phyloP scores from a whole-genome alignment of 257 asterid genomes.

The Parsonsia alboflavescens region DNA sequence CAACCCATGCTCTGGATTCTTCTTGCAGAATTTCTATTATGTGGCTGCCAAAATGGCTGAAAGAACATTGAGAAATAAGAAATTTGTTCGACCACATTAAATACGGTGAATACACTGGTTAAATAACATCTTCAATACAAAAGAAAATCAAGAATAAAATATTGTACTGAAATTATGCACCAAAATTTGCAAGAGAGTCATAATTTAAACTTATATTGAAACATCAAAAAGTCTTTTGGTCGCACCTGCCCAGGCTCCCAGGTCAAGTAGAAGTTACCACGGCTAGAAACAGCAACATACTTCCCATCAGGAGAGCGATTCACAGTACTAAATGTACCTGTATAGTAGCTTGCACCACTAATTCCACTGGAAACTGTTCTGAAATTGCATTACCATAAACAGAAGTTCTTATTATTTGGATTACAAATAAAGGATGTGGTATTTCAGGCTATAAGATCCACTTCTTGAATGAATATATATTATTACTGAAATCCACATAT shows the following conservation, averaged over 20 bases:
- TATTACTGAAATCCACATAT: not conserved
- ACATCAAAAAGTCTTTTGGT: conserved; percentile 15
- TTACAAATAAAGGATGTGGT: conserved; percentile 9
- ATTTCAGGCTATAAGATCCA: not conserved
- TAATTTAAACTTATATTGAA: not conserved
- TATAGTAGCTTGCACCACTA: conserved; percentile 98
- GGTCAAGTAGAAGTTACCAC: conserved; percentile 95
- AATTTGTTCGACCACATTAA: not conserved
- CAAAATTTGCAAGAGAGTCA: not conserved
- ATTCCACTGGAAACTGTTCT: conserved; percentile 99
- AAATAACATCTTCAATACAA: conserved; percentile 1
- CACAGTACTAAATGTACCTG: conserved; percentile 88
- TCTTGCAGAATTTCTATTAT: conserved; percentile 90
- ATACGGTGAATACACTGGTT: no score
- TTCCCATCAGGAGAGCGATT: conserved; percentile 96
- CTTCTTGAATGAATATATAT: not conserved
- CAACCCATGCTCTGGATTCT: conserved; percentile 98
- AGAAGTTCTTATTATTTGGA: conserved; percentile 16
- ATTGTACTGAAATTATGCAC: not conserved
- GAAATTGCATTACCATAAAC: conserved; percentile 47
- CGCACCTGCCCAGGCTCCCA: conserved; percentile 99
- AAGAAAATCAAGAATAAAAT: not conserved
- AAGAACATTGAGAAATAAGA: conserved; percentile 7
- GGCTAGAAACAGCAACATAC: conserved; percentile 98
- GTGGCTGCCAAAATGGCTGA: conserved; percentile 98